Percentiles rank a stretch among this genome's conserved stretches.
Evolutionary conservation across 345 rosid species (phyloP).

Genomic region (Geranium rotundifolium): DNA sequence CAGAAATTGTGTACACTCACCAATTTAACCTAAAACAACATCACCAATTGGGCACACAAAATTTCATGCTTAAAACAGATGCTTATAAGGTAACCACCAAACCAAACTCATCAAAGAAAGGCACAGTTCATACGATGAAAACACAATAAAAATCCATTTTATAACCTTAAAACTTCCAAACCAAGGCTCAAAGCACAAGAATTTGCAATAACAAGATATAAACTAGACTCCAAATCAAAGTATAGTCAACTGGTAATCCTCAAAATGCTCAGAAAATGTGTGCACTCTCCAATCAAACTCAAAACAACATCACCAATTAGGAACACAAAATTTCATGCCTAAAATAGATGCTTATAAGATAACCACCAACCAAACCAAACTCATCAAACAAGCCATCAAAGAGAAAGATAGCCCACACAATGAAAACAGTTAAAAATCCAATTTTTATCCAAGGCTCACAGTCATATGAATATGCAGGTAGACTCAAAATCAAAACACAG

Average conservation of each 20-base stretch:
- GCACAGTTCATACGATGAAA: too few species aligned
- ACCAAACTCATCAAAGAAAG: neutral
- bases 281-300: neutral
- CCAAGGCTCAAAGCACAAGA: too few species aligned
- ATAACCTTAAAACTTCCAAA: too few species aligned
- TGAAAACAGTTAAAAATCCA: neutral
- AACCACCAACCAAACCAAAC: neutral
- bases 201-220: neutral
- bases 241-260: neutral
- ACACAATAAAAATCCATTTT: too few species aligned
- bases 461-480: neutral
- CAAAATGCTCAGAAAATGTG: neutral
- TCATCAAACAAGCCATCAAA: neutral
- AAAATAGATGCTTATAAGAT: neutral
- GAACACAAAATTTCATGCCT: neutral
- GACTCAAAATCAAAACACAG: neutral
- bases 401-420: neutral
- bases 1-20: neutral
- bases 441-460: neutral
- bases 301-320: neutral
- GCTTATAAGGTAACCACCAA: too few species aligned
- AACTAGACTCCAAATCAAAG: neutral
- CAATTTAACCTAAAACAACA: neutral
- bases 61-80: too few species aligned
- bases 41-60: neutral